Conservation (phyloP, 2,329 filamentous ascomycete genomes). For the Cryphonectria carpinicola region DNA sequence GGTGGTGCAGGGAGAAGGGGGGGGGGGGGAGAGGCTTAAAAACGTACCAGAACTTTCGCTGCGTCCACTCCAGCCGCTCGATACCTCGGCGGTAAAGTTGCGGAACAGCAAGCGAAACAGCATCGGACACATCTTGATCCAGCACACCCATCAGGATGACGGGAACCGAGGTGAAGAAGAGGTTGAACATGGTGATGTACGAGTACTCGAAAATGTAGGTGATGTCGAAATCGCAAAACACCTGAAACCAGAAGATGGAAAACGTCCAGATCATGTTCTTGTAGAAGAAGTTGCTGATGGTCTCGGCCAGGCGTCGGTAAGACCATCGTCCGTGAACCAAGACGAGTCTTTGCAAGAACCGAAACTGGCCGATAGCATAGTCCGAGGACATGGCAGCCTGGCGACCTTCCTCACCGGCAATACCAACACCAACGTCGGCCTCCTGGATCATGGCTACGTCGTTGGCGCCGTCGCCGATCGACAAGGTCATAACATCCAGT, state of each 20-base stretch:
- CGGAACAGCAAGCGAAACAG: slow-evolving; percentile 89
- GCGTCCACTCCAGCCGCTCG: slow-evolving; percentile 94
- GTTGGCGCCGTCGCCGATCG: slow-evolving; percentile 91
- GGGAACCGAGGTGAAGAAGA: slow-evolving; percentile 93
- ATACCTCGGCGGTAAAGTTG: slow-evolving; percentile 96
- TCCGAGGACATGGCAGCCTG: slow-evolving; percentile 96
- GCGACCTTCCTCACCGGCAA: slow-evolving; percentile 88
- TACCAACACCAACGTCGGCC: slow-evolving; percentile 94
- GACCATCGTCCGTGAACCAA: slow-evolving; percentile 94
- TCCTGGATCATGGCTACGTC: slow-evolving; percentile 98
- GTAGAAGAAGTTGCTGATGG: slow-evolving; percentile 99
- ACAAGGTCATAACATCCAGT: slow-evolving; percentile 93
- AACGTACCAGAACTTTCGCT: slow-evolving; percentile 90
- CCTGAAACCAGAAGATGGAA: slow-evolving; percentile 95
- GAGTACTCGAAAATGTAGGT: slow-evolving; percentile 98
- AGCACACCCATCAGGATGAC: slow-evolving; percentile 95
- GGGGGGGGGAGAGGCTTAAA: neutral
- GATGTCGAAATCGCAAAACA: slow-evolving; percentile 94
- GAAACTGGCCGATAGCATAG: slow-evolving; percentile 93
- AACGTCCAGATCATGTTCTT: slow-evolving; percentile 99
- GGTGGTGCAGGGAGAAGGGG: neutral
- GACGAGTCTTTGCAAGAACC: slow-evolving; percentile 81
- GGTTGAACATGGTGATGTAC: slow-evolving; percentile 94
- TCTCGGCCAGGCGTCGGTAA: slow-evolving; percentile 91
- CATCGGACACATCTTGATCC: slow-evolving; percentile 95